Evolutionary conservation across 1,284 basidiomycete species (phyloP), one percentile per base, ranked within the genome.

Genomic region (Rhodotorula sp.): DNA sequence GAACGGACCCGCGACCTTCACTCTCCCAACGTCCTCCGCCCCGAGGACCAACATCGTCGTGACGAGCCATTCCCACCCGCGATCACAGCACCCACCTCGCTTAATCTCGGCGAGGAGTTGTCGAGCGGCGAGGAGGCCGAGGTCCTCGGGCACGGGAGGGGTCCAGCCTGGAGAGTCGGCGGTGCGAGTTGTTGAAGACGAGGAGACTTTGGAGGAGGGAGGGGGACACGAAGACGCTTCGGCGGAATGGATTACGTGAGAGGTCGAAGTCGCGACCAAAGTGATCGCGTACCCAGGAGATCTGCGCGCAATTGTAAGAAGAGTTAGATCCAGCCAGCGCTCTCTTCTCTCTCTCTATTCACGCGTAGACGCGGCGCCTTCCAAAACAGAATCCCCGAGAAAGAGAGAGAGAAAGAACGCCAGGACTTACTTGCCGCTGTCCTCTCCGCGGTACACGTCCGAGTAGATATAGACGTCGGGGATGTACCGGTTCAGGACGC

Each of bases 391-490:
- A 5, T 18, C 48, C 14, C 19, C 49, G 19, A 4, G 15, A n/a
- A 83, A n/a, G 34, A 34, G 34, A 8, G 8, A 34, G 34, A 34
- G 34, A 6, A 34, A 6, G 34, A 6, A 6, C 6, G 34, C 6
- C 34, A 6, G 34, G 34, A 34, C 90, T 74, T 75, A 91, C 91
- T 93, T 97, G 81, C 97, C 97, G 74, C 92, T 93, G 73, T 99
- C 97, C 34, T 94, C 92, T 15, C 95, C 95, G 80, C 97, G 94
- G 83, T 97, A 99, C 19, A 98, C 94, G 78, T 99, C 97, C 1
- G 97, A 97, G 80, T 98, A 97, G 43, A 99, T 87, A 81, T 99
- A 98, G 45, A 98, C 92, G 80, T 99, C 97, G 38, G 95, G 95
- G 72, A 99, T 97, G 81, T 92, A 98, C 6, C 95, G 89, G 79